Percentiles rank a stretch among this genome's conserved stretches.
phyloP scores from a whole-genome alignment of 1,139 yeast genomes.

The Hansenula sp. region DNA sequence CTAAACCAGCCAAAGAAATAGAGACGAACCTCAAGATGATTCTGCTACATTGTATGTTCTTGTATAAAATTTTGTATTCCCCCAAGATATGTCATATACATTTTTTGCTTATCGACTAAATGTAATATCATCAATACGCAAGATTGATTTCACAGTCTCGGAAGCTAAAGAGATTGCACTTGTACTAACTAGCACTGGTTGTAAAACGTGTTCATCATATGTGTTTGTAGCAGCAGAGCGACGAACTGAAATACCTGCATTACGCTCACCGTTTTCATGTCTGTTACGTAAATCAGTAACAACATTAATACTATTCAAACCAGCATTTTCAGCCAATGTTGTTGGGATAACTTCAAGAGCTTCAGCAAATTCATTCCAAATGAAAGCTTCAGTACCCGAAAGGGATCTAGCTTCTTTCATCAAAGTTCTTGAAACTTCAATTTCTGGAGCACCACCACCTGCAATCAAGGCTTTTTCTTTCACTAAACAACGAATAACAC shows the following conservation, averaged over 20 bases:
- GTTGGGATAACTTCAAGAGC: slow-evolving; percentile 96
- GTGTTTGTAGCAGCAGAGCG: slow-evolving; percentile 93
- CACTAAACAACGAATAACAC: slow-evolving; percentile 94
- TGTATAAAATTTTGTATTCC: too few species aligned
- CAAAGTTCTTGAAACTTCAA: slow-evolving; percentile 82
- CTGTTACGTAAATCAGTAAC: slow-evolving; percentile 91
- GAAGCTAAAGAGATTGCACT: slow-evolving; percentile 93
- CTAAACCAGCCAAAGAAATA: slow-evolving; percentile 21
- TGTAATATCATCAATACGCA: slow-evolving; percentile 95
- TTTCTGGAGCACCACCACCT: slow-evolving; percentile 99
- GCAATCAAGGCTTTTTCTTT: slow-evolving; percentile 93
- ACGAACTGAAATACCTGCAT: slow-evolving; percentile 95
- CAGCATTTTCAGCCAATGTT: slow-evolving; percentile 97
- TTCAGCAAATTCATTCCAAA: slow-evolving; percentile 93
- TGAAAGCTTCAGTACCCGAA: slow-evolving; percentile 90
- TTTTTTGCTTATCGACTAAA: slow-evolving; percentile 55
- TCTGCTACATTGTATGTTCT: background rate
- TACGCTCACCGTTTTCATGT: slow-evolving; percentile 86
- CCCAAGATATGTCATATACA: too few species aligned
- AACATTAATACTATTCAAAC: slow-evolving; percentile 88
- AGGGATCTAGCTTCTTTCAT: slow-evolving; percentile 72
- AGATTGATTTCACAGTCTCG: slow-evolving; percentile 91
- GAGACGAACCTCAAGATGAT: too few species aligned
- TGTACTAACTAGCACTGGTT: slow-evolving; percentile 91
- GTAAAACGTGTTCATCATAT: slow-evolving; percentile 89